A percentile compares a stretch with the other conserved stretches of the same genome.
Conservation (phyloP, 257 asterid species). For the Capsicum baccatum region DNA sequence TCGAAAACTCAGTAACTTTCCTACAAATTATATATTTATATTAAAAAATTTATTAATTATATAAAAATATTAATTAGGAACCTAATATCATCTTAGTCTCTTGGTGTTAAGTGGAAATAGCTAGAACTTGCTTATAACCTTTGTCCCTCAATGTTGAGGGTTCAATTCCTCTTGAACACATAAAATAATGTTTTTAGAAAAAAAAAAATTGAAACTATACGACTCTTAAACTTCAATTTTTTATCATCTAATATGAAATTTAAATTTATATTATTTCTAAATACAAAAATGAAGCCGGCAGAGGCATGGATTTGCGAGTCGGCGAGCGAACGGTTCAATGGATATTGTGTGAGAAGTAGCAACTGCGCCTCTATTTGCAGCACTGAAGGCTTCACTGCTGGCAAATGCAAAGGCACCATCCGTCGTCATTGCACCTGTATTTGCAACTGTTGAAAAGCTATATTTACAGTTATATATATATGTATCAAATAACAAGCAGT, state of each 20-base stretch:
- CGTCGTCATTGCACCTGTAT: slow-evolving; percentile 51
- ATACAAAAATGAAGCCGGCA: not conserved
- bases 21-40: too few relatives aligned
- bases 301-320: not conserved
- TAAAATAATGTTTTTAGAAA: too few relatives aligned
- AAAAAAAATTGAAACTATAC: too few relatives aligned
- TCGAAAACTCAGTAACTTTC: too few relatives aligned
- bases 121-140: too few relatives aligned
- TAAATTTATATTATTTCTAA: not conserved
- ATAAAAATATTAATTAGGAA: too few relatives aligned
- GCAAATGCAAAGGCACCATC: slow-evolving; percentile 45
- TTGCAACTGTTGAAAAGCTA: slow-evolving; percentile 28
- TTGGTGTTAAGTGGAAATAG: too few relatives aligned
- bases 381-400: slow-evolving; percentile 51
- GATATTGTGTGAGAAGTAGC: slow-evolving; percentile 35
- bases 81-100: too few relatives aligned
- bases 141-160: too few relatives aligned
- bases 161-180: too few relatives aligned
- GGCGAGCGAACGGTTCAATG: slow-evolving; percentile 33
- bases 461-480: not conserved
- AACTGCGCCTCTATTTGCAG: slow-evolving; percentile 46
- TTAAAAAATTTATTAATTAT: too few relatives aligned
- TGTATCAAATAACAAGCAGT: not conserved
- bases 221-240: too few relatives aligned
- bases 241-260: not conserved